Evolutionary conservation across 1,284 basidiomycete genomes (phyloP), one percentile per base, ranked within the genome.

Genomic region (Apiotrichum veenhuisii): DNA sequence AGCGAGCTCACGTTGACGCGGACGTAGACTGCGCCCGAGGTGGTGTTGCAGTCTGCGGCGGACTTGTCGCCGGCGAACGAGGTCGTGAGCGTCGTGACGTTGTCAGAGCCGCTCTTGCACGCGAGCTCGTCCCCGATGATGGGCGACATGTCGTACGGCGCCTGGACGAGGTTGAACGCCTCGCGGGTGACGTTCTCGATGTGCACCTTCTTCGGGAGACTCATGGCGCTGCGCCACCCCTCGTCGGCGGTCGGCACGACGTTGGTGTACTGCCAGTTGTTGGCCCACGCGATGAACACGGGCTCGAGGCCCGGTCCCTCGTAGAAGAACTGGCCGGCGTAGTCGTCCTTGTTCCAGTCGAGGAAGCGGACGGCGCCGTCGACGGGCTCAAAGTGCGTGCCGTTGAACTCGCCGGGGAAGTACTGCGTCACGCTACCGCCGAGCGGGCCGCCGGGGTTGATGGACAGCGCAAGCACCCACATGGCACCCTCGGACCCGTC

Each of bases 331-430:
- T 75, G 73, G 14, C 72, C 73, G 15, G 77, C 77, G 59, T 78
- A 78, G 49, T 71, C 74, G 66, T 79, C 78, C 62, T 78, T 78
- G 54, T 59, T 75, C 52, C 77, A 79, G 59, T 78, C 74, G 46
- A 67, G 63, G 37, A 38, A n/a, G 67, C 64, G 45, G 10, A 18
- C 20, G 4, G 45, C 30, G 26, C 30, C 11, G n/a, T n/a, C 33
- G 20, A 20, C 25, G 15, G 45, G 45, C n/a, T n/a, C 26, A 56
- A 79, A 78, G 30, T 64, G 68, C 26, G 64, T 72, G 10, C 75
- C 77, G 60, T 76, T 67, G 65, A 77, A 78, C 38, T 64, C 56
- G 25, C 78, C 78, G 11, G 75, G 65, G 61, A 75, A 74, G 67
- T 77, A 78, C 58, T 77, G 63, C 22, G 68, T 70, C 26, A 70